A percentile compares a stretch with the other conserved stretches of the same genome.
These are phyloP conservation scores for Acacia melanoxylon DNA, from an alignment of 306 rosid genomes.

Conservation along the genomic window DNA sequence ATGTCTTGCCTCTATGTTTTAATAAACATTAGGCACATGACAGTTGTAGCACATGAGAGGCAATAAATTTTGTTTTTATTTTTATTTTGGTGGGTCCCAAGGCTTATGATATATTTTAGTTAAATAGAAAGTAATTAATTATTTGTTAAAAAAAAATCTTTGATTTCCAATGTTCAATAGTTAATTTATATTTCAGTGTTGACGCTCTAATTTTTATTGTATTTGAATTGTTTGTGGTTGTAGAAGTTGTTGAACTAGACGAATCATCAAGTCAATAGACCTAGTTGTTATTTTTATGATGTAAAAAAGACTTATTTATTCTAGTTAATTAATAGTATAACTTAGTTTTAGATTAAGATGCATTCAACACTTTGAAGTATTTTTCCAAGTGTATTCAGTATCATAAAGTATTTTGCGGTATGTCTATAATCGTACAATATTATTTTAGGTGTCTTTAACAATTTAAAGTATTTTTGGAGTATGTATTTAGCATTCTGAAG, in stretches of 20 bases:
- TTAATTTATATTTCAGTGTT: background rate
- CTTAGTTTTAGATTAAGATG: too few relatives aligned
- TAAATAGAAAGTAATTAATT: background rate
- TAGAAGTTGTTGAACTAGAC: background rate
- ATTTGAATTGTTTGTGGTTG: background rate
- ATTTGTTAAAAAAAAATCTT: background rate
- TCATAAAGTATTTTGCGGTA: too few relatives aligned
- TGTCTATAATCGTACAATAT: too few relatives aligned
- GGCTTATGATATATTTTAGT: background rate
- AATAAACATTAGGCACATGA: constrained; percentile 12
- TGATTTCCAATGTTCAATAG: background rate
- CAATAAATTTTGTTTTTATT: constrained; percentile 3
- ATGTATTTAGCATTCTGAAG: too few relatives aligned
- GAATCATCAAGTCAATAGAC: background rate
- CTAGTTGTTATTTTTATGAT: background rate
- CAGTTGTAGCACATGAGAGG: constrained; percentile 27
- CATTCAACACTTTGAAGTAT: too few relatives aligned
- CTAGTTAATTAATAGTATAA: too few relatives aligned
- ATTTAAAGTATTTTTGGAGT: too few relatives aligned
- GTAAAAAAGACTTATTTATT: background rate
- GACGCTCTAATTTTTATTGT: background rate
- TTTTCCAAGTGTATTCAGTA: too few relatives aligned
- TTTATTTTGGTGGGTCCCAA: background rate
- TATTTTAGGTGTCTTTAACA: too few relatives aligned
- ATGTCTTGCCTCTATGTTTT: background rate